These are phyloP conservation scores for Sarocladiaceae sp. DNA, from an alignment of 2,329 filamentous ascomycete genomes.

Conservation along the genomic window DNA sequence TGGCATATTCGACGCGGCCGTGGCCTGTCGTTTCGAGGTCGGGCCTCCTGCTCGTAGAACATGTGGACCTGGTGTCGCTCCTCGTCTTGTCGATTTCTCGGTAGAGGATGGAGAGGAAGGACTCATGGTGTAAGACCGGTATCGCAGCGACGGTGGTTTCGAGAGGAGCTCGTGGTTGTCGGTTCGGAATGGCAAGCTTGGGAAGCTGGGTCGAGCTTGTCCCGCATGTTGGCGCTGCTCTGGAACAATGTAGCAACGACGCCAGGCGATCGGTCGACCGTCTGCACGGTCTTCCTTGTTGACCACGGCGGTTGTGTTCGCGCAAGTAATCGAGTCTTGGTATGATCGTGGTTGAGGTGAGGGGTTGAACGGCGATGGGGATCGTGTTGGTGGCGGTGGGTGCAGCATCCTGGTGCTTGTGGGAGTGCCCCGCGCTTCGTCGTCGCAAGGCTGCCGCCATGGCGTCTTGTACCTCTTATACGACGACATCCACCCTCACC, in stretches of 20 bases:
- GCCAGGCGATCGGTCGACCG: too few relatives aligned
- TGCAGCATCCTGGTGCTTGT: neutral
- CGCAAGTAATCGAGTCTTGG: neutral
- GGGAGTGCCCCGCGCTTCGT: neutral
- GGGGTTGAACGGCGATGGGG: constrained; percentile 1
- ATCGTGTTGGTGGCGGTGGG: constrained; percentile 1
- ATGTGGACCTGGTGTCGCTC: neutral
- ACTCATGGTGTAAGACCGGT: neutral
- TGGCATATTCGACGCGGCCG: neutral
- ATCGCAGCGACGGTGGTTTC: neutral
- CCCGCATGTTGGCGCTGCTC: constrained; percentile 25
- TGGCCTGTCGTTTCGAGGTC: neutral
- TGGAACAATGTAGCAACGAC: too few relatives aligned
- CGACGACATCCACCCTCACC: neutral
- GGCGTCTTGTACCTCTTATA: too few relatives aligned
- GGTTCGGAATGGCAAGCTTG: constrained; percentile 20
- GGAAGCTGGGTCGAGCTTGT: constrained; percentile 21
- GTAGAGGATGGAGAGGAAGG: neutral
- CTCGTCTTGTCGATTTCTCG: neutral
- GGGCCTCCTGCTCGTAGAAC: constrained; percentile 1
- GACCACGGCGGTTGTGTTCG: too few relatives aligned
- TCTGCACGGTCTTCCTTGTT: too few relatives aligned
- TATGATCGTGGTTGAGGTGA: neutral
- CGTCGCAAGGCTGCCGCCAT: neutral
- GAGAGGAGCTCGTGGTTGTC: constrained; percentile 17